A percentile compares a stretch with the other conserved stretches of the same genome.
phyloP scores from a whole-genome alignment of 805 yeast genomes.

The Starmerella kuoi region DNA sequence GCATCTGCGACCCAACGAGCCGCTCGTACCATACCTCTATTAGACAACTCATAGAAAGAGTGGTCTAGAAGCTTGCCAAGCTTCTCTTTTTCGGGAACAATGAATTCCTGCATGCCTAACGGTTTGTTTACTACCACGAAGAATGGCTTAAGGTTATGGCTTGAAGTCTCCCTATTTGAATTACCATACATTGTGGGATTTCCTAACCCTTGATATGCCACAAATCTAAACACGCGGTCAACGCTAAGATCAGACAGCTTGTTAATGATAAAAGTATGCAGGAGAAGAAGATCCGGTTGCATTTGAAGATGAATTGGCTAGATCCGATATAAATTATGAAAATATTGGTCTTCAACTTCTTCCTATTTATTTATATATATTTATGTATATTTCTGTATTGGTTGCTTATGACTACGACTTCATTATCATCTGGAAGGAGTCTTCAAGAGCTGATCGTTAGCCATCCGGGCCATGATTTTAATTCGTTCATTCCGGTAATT shows the following conservation, averaged over 20 bases:
- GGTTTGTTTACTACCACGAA: neutral
- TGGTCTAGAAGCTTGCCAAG: slow-evolving; percentile 9
- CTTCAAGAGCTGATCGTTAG: too few species aligned
- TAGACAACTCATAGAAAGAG: slow-evolving; percentile 38
- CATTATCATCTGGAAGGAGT: neutral
- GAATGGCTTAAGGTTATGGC: too few species aligned
- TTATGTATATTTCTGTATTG: neutral
- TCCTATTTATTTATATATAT: neutral
- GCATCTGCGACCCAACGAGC: slow-evolving; percentile 74
- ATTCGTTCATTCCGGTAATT: neutral
- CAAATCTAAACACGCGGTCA: neutral
- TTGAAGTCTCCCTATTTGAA: too few species aligned
- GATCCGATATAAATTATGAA: too few species aligned
- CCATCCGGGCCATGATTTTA: too few species aligned
- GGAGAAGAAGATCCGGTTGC: too few species aligned
- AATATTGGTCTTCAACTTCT: too few species aligned
- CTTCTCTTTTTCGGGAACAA: neutral
- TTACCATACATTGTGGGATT: neutral
- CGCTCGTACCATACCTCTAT: slow-evolving; percentile 51
- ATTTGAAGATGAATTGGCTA: too few species aligned
- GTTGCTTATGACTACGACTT: neutral
- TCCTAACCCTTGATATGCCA: neutral
- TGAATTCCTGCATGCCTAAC: slow-evolving; percentile 2
- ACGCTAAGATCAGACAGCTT: neutral
- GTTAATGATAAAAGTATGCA: neutral